Conservation (phyloP, 306 rosid genomes). For the Rosa lucieae region DNA sequence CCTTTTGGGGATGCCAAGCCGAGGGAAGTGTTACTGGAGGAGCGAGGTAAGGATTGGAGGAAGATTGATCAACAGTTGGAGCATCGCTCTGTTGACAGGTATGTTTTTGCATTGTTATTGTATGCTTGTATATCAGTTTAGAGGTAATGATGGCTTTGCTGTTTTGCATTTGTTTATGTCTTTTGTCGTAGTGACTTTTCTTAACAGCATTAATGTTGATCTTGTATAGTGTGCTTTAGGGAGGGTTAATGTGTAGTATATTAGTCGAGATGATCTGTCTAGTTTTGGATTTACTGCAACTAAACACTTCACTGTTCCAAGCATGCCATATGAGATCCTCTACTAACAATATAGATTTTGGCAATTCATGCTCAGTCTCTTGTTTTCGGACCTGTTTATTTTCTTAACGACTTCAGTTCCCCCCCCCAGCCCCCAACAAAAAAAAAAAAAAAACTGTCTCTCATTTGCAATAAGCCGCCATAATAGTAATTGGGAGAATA, state of each 20-base stretch:
- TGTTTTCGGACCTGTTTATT: background rate
- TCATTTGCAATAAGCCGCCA: background rate
- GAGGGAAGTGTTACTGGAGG: conserved; percentile 81
- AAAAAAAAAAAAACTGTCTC: background rate
- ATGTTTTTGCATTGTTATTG: conserved; percentile 18
- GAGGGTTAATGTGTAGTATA: background rate
- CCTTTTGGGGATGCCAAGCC: conserved; percentile 99
- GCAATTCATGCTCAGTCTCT: background rate
- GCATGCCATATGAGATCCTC: background rate
- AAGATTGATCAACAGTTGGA: conserved; percentile 89
- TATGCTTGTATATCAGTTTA: background rate
- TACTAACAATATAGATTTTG: background rate
- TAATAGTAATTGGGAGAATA: conserved; percentile 2
- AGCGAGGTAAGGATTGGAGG: conserved; percentile 89
- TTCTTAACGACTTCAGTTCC: background rate
- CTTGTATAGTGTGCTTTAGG: background rate
- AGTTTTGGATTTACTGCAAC: background rate
- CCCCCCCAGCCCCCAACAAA: too few species aligned
- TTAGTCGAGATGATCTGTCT: background rate
- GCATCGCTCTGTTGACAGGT: conserved; percentile 84
- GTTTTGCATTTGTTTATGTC: background rate
- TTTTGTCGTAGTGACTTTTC: background rate
- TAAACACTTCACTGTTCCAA: background rate
- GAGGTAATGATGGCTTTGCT: background rate
- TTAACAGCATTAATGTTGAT: background rate